Evolutionary conservation across 1,284 basidiomycete species (phyloP).

Genomic region (Laetiporus sulphureus): DNA sequence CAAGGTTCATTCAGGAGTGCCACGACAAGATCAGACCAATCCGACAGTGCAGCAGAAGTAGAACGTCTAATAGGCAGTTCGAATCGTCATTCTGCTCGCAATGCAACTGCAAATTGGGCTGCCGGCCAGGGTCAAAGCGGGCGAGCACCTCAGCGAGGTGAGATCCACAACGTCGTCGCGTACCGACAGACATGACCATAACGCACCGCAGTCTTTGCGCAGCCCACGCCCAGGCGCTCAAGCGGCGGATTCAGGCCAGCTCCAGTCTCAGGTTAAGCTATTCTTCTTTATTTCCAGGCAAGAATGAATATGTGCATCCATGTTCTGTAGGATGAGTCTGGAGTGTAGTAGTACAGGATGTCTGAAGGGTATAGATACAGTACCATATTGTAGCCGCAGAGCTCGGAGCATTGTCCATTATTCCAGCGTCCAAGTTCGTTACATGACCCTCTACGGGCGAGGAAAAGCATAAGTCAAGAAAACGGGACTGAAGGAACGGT

Average conservation of each 20-base stretch:
- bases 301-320: background rate
- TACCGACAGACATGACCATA: too few relatives aligned
- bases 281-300: background rate
- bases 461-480: conserved; percentile 1
- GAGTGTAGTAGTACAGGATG: conserved; percentile 8
- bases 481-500: background rate
- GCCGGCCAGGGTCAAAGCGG: conserved; percentile 7
- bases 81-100: conserved; percentile 11
- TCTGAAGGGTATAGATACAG: conserved; percentile 21
- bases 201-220: conserved; percentile 20
- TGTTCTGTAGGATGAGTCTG: conserved; percentile 4
- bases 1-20: conserved; percentile 41
- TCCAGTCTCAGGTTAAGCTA: conserved; percentile 7
- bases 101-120: conserved; percentile 5
- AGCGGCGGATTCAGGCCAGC: conserved; percentile 25
- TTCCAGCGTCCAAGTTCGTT: conserved; percentile 1
- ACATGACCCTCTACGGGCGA: conserved; percentile 2
- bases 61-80: conserved; percentile 48
- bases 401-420: conserved; percentile 5
- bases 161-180: background rate
- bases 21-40: conserved; percentile 46
- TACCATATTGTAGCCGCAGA: conserved; percentile 9
- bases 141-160: conserved; percentile 7
- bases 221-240: conserved; percentile 15
- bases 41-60: conserved; percentile 62